These are phyloP conservation scores for Aulographum hederae DNA, from an alignment of 2,329 filamentous ascomycete species.

Conservation along the genomic window DNA sequence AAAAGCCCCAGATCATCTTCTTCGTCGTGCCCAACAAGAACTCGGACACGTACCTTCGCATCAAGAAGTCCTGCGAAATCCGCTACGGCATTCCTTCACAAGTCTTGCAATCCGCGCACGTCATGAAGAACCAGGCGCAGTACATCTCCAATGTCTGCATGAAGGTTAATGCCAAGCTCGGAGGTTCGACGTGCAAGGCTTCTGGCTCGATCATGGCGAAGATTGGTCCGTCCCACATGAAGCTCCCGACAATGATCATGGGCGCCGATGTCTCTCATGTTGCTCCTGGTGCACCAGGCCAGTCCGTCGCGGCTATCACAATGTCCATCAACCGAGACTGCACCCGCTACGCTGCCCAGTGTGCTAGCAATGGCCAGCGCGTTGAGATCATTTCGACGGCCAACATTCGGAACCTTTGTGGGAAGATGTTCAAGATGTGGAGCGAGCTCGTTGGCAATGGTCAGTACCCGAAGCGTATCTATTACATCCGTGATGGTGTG, in stretches of 20 bases:
- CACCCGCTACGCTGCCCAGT: conserved; percentile 60
- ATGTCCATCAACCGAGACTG: conserved; percentile 55
- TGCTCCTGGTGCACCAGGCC: conserved; percentile 41
- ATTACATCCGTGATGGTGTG: conserved; percentile 89
- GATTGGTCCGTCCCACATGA: conserved; percentile 20
- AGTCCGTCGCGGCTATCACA: conserved; percentile 72
- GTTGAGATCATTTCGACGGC: conserved; percentile 56
- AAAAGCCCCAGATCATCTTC: conserved; percentile 57
- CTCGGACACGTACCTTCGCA: conserved; percentile 53
- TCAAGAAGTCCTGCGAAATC: conserved; percentile 83
- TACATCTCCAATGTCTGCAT: conserved; percentile 89
- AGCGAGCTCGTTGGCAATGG: conserved; percentile 32
- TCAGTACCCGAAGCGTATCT: conserved; percentile 50
- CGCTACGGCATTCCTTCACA: conserved; percentile 72
- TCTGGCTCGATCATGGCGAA: conserved; percentile 2
- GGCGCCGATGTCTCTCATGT: conserved; percentile 84
- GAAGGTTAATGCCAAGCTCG: conserved; percentile 95
- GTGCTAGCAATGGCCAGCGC: conserved; percentile 67
- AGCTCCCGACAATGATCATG: conserved; percentile 57
- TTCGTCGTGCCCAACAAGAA: conserved; percentile 60
- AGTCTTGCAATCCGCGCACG: conserved; percentile 55
- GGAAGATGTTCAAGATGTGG: conserved; percentile 48
- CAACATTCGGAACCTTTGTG: conserved; percentile 50
- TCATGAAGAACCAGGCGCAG: conserved; percentile 51
- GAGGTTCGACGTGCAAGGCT: conserved; percentile 51